Evolutionary conservation across 2,329 filamentous ascomycete genomes (phyloP).

Genomic region (Metarhizium rileyi): DNA sequence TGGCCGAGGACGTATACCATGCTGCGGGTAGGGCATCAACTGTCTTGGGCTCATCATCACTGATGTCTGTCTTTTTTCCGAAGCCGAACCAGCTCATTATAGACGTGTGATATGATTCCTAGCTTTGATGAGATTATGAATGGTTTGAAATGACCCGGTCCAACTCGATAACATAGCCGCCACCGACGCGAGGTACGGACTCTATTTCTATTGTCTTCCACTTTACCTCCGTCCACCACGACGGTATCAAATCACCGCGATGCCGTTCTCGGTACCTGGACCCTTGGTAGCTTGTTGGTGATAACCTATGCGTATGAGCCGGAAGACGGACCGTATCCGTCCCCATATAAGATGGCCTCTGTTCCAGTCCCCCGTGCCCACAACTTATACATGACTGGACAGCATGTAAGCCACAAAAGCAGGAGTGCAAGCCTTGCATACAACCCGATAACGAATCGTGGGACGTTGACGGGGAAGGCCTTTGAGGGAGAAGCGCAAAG

Average conservation of each 20-base stretch:
- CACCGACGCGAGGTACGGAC: neutral
- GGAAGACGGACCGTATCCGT: neutral
- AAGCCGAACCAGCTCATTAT: neutral
- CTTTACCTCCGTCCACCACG: neutral
- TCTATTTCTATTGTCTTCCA: neutral
- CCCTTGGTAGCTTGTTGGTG: neutral
- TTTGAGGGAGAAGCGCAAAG: neutral
- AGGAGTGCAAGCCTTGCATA: neutral
- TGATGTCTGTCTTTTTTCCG: neutral
- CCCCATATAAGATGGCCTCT: neutral
- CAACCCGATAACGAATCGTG: neutral
- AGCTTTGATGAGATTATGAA: neutral
- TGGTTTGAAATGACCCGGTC: neutral
- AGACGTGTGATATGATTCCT: neutral
- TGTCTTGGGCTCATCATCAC: neutral
- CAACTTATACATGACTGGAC: neutral
- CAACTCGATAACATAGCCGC: neutral
- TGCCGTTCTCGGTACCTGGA: neutral
- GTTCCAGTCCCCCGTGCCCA: constrained; percentile 2
- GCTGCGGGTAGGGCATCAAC: constrained; percentile 13
- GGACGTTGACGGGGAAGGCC: no score
- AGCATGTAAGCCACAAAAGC: neutral
- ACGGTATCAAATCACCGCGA: neutral
- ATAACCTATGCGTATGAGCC: neutral
- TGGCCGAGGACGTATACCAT: constrained; percentile 27